A percentile compares a stretch with the other conserved stretches of the same genome.
Conservation (phyloP, 805 yeast species). For the Saccharomycopsis selenospora region DNA sequence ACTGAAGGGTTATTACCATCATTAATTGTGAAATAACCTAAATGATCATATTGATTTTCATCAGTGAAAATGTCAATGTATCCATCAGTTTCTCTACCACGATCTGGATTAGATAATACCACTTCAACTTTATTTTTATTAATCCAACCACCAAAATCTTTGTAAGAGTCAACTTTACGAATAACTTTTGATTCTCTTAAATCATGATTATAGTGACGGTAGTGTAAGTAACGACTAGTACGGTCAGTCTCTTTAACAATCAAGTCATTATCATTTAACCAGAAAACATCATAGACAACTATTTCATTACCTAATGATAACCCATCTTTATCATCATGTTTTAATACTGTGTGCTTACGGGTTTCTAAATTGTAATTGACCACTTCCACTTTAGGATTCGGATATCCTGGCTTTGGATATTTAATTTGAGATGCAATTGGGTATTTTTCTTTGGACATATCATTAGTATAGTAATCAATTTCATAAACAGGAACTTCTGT, state of each 20-base stretch:
- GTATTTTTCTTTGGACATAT: constrained; percentile 40
- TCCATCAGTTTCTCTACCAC: constrained; percentile 36
- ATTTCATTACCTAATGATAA: constrained; percentile 35
- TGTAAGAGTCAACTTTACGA: constrained; percentile 37
- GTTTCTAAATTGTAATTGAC: constrained; percentile 37
- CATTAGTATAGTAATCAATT: constrained; percentile 66
- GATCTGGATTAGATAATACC: constrained; percentile 31
- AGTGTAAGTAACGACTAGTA: constrained; percentile 47
- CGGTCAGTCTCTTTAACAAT: constrained; percentile 59
- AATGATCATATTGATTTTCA: constrained; percentile 49
- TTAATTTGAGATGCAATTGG: constrained; percentile 57
- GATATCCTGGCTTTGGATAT: constrained; percentile 79
- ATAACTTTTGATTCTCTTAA: constrained; percentile 31
- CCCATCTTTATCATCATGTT: constrained; percentile 23
- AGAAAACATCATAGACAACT: constrained; percentile 53
- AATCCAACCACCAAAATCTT: constrained; percentile 50
- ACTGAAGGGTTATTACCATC: constrained; percentile 34
- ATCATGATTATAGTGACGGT: constrained; percentile 36
- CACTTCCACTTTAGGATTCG: constrained; percentile 61
- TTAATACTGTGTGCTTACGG: constrained; percentile 7
- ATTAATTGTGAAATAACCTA: constrained; percentile 50
- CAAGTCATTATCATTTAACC: constrained; percentile 46
- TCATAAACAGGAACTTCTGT: constrained; percentile 65
- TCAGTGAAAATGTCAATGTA: constrained; percentile 56
- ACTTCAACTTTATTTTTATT: constrained; percentile 40